Conservation (phyloP, 805 yeast species). For the Lachancea sp. region DNA sequence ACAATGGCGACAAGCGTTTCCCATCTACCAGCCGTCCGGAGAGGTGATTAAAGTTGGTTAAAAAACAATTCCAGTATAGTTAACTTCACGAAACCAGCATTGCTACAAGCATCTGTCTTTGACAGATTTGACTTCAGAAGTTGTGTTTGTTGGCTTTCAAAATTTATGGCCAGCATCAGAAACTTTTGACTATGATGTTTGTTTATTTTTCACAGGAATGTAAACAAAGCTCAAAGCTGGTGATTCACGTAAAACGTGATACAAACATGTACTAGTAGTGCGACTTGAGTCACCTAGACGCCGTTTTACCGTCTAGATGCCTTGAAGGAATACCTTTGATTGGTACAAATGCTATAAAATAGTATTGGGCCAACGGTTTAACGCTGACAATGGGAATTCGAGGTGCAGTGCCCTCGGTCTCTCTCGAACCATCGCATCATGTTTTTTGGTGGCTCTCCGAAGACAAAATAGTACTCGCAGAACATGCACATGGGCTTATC, state of each 20-base stretch:
- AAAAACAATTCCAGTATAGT: too few relatives aligned
- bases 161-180: background rate
- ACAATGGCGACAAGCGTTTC: background rate
- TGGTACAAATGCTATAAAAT: too few relatives aligned
- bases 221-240: slow-evolving; percentile 2
- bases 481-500: slow-evolving; percentile 36
- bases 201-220: slow-evolving; percentile 5
- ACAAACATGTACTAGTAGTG: too few relatives aligned
- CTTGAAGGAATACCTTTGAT: too few relatives aligned
- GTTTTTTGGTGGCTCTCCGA: slow-evolving; percentile 44
- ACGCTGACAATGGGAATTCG: background rate
- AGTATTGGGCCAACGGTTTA: background rate
- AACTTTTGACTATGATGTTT: slow-evolving; percentile 1
- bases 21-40: too few relatives aligned
- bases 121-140: background rate
- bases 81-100: too few relatives aligned
- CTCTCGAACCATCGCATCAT: slow-evolving; percentile 46
- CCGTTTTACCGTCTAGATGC: too few relatives aligned
- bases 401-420: slow-evolving; percentile 15
- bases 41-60: too few relatives aligned
- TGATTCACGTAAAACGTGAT: background rate
- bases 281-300: too few relatives aligned
- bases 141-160: background rate
- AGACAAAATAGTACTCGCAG: slow-evolving; percentile 48
- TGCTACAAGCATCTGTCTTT: background rate